These are phyloP conservation scores for Pulveroboletus sp. DNA, from an alignment of 768 basidiomycete species.

Conservation along the genomic window DNA sequence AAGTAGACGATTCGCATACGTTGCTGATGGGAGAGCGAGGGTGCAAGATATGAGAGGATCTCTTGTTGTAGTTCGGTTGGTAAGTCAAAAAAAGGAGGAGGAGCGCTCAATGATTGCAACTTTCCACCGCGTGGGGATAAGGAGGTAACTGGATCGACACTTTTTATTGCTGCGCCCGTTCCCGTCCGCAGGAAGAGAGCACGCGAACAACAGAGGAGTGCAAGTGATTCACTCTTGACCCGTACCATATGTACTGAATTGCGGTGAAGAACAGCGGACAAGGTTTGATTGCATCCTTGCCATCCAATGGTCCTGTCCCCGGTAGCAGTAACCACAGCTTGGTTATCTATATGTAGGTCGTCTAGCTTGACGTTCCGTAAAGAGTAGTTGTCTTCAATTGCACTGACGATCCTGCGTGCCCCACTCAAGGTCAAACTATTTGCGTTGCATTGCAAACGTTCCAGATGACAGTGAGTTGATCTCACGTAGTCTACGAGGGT, in stretches of 20 bases:
- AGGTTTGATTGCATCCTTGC: slow-evolving; percentile 31
- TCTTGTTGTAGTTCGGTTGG: slow-evolving; percentile 56
- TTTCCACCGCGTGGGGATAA: slow-evolving; percentile 3
- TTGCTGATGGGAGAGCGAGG: slow-evolving; percentile 51
- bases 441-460: slow-evolving; percentile 49
- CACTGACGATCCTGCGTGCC: slow-evolving; percentile 41
- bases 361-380: slow-evolving; percentile 47
- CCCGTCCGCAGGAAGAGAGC: slow-evolving; percentile 42
- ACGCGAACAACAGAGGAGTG: slow-evolving; percentile 47
- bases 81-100: slow-evolving; percentile 36
- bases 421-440: slow-evolving; percentile 48
- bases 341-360: slow-evolving; percentile 35
- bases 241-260: slow-evolving; percentile 39
- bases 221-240: slow-evolving; percentile 44
- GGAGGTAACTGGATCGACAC: background rate
- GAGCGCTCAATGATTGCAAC: slow-evolving; percentile 3
- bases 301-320: slow-evolving; percentile 23
- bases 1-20: slow-evolving; percentile 49
- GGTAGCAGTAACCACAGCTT: slow-evolving; percentile 21
- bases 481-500: slow-evolving; percentile 45
- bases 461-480: slow-evolving; percentile 47
- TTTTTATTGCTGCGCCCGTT: background rate
- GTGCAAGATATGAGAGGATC: slow-evolving; percentile 55
- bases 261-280: slow-evolving; percentile 36
- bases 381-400: slow-evolving; percentile 45